phyloP scores from a whole-genome alignment of 345 rosid genomes.

The Boechera stricta region DNA sequence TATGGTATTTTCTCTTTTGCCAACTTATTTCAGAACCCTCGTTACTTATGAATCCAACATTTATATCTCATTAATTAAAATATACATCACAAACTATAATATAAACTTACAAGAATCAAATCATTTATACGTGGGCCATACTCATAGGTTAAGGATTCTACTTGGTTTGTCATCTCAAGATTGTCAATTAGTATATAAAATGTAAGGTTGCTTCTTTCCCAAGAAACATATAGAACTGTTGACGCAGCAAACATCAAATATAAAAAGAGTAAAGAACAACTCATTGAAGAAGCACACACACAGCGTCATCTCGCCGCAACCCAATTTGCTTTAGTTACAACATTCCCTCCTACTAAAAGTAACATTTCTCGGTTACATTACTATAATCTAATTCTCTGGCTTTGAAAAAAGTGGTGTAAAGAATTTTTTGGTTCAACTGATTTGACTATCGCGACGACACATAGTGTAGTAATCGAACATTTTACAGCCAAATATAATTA shows the following conservation, averaged over 20 bases:
- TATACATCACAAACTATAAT: slow-evolving; percentile 13
- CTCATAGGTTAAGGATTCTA: slow-evolving; percentile 42
- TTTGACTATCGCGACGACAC: slow-evolving; percentile 13
- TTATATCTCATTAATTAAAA: background rate
- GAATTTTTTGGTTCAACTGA: background rate
- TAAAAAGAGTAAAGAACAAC: slow-evolving; percentile 33
- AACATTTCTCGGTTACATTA: slow-evolving; percentile 25
- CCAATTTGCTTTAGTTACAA: slow-evolving; percentile 41
- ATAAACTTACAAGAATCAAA: slow-evolving; percentile 37
- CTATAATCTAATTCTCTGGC: slow-evolving; percentile 3
- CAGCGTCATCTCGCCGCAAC: slow-evolving; percentile 74
- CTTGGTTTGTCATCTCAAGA: slow-evolving; percentile 31
- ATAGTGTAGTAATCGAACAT: background rate
- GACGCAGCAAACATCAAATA: slow-evolving; percentile 23
- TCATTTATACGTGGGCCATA: slow-evolving; percentile 37
- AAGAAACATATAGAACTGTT: slow-evolving; percentile 36
- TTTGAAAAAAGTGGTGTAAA: slow-evolving; percentile 20
- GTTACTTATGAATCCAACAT: background rate
- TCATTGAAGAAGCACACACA: slow-evolving; percentile 18
- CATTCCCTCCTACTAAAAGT: slow-evolving; percentile 41
- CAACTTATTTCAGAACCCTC: slow-evolving; percentile 1
- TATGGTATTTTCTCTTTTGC: background rate
- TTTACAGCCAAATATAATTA: background rate
- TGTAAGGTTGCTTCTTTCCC: slow-evolving; percentile 34
- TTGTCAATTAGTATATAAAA: slow-evolving; percentile 32